phyloP scores from a whole-genome alignment of 2,329 filamentous ascomycete species.

The Monosporascus sp. region DNA sequence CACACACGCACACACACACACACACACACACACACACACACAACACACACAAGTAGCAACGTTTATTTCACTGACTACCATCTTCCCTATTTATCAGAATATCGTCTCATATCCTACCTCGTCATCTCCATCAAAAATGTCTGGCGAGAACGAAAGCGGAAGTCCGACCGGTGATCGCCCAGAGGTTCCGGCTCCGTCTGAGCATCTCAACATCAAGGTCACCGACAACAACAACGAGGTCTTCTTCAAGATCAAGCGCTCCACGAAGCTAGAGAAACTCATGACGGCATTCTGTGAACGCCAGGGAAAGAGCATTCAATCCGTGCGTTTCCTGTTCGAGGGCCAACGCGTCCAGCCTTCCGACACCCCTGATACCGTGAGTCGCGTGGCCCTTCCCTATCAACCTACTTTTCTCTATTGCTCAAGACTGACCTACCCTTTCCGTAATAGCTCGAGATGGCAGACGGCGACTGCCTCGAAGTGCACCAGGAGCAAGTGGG shows the following conservation, averaged over 20 bases:
- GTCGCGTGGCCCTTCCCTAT: slow-evolving; percentile 32
- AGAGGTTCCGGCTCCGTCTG: slow-evolving; percentile 44
- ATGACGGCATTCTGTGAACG: slow-evolving; percentile 98
- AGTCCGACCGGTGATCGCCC: slow-evolving; percentile 36
- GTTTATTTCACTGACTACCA: neutral
- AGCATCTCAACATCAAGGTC: slow-evolving; percentile 98
- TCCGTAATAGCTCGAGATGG: slow-evolving; percentile 77
- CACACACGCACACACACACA: too few species aligned
- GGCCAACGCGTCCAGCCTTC: slow-evolving; percentile 84
- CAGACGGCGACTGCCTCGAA: slow-evolving; percentile 90
- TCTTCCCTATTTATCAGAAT: neutral
- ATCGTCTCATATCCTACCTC: neutral
- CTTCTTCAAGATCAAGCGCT: slow-evolving; percentile 99
- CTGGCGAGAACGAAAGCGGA: slow-evolving; percentile 46
- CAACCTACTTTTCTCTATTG: neutral
- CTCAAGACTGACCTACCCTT: slow-evolving; percentile 4
- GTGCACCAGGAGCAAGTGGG: slow-evolving; percentile 98
- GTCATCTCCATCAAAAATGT: slow-evolving; percentile 32
- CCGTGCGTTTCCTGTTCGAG: slow-evolving; percentile 92
- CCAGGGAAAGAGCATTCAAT: slow-evolving; percentile 79
- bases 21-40: too few species aligned
- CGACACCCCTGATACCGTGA: slow-evolving; percentile 87
- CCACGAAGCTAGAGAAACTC: slow-evolving; percentile 91
- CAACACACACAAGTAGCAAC: too few species aligned
- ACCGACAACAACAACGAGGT: slow-evolving; percentile 99